Base-by-base conservation (phyloP, 768 basidiomycete genomes). In the Fomitopsis pulvina region DNA sequence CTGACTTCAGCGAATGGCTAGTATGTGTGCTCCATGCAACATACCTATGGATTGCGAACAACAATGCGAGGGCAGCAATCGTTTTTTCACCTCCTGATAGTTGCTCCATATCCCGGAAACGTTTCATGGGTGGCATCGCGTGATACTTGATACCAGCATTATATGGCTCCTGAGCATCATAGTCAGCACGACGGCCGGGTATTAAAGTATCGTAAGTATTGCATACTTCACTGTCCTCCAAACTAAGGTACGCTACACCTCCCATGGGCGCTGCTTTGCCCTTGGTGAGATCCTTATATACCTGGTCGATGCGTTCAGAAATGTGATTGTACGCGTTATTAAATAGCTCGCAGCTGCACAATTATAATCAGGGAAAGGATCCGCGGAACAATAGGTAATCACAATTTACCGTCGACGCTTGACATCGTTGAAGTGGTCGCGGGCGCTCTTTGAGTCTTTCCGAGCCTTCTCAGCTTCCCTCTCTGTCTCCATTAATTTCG, bases 41-140 rank as follows among this genome's bases (percentile, higher is more conserved):
- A 30, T 45, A 87, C 92, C 88, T 93, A 67, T 99, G 95, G 47
- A 98, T 95, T 4, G 96, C 94, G 58, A 98, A 97, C 27, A 98
- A 75, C 18, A 99, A 73, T 1, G 95, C 95, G n/a, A 98, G 71
- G 4, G 95, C 95, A 5, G 96, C 96, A 42, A 98, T 94, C 0
- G 96, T 98, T 72, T 98, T 97, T 66, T 99, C 96, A 20, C 95
- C 96, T 47, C 95, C 96, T 0, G 94, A 98, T 12, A 98, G 73
- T 65, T 98, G 95, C 52, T 97, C 94, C 94, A 98, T 98, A 63
- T 98, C 96, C 53, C 94, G 79, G 77, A 98, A 98, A 2, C 93
- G 87, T 66, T 99, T 99, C 86, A 97, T 95, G 0, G 96, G 96
- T 0, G 96, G 96, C 96, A 98, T 99, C 1, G 95, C 94, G 62